These are phyloP conservation scores for Fusarium acutatum DNA, from an alignment of 2,329 filamentous ascomycete genomes.

Conservation along the genomic window DNA sequence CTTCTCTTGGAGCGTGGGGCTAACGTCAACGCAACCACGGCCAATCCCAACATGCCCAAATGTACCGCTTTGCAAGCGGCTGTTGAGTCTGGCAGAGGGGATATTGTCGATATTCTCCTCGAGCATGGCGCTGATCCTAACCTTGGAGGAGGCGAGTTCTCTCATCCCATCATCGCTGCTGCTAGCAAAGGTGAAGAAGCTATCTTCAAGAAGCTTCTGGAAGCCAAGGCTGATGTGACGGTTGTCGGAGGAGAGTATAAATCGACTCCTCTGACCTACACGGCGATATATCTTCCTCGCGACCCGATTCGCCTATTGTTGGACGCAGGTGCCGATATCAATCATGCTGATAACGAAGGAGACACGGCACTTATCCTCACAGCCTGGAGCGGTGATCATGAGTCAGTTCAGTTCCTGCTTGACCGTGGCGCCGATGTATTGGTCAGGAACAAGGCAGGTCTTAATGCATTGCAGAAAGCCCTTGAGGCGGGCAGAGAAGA, in stretches of 20 bases:
- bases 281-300: constrained; percentile 46
- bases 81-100: constrained; percentile 45
- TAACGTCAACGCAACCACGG: constrained; percentile 46
- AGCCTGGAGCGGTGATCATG: constrained; percentile 43
- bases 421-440: constrained; percentile 21
- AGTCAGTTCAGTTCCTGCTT: constrained; percentile 12
- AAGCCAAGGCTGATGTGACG: constrained; percentile 48
- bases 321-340: constrained; percentile 50
- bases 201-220: constrained; percentile 48
- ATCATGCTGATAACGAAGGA: constrained; percentile 46
- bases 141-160: constrained; percentile 45
- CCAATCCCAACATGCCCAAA: constrained; percentile 38
- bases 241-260: constrained; percentile 46
- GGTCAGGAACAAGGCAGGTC: background rate
- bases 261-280: constrained; percentile 50
- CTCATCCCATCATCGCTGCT: constrained; percentile 50
- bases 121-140: constrained; percentile 50
- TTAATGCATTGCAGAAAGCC: constrained; percentile 17
- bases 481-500: background rate
- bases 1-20: constrained; percentile 48
- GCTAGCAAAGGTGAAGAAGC: constrained; percentile 45
- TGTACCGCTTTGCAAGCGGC: constrained; percentile 53
- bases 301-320: constrained; percentile 45
- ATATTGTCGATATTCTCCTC: constrained; percentile 50
- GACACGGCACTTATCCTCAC: constrained; percentile 52